Evolutionary conservation across 495 filamentous ascomycete species (phyloP).

Genomic region (Talaromyces ruber): DNA sequence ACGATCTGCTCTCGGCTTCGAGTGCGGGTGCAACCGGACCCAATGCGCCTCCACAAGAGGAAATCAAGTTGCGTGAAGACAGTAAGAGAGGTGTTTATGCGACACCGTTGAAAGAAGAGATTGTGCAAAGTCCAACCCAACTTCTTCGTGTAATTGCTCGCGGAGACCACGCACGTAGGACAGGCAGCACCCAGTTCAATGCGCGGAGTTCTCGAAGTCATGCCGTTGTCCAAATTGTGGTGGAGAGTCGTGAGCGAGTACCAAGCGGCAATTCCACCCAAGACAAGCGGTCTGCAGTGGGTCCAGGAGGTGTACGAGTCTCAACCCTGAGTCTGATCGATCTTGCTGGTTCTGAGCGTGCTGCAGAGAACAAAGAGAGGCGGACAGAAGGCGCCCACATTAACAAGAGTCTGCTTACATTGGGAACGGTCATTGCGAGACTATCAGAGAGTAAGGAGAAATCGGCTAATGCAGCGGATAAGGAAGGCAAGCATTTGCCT

Average conservation of each 20-base stretch:
- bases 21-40: constrained; percentile 37
- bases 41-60: constrained; percentile 54
- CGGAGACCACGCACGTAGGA: constrained; percentile 82
- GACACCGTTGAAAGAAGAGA: constrained; percentile 93
- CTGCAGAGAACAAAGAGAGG: constrained; percentile 90
- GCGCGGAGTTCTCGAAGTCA: constrained; percentile 93
- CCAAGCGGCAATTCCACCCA: constrained; percentile 39
- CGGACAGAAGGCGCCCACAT: constrained; percentile 95
- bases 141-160: constrained; percentile 90
- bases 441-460: constrained; percentile 82
- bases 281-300: constrained; percentile 69
- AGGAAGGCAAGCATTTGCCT: constrained; percentile 82
- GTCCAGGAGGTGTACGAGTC: constrained; percentile 87
- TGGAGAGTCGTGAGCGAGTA: constrained; percentile 86
- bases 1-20: constrained; percentile 79
- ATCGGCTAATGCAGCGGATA: constrained; percentile 61
- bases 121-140: constrained; percentile 95
- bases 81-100: constrained; percentile 95
- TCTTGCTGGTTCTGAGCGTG: constrained; percentile 90
- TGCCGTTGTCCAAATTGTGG: constrained; percentile 96
- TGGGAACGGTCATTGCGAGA: constrained; percentile 89
- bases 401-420: constrained; percentile 91
- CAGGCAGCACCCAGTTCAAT: constrained; percentile 93
- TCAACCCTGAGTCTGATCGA: constrained; percentile 94
- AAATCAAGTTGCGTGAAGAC: constrained; percentile 95